Percentiles rank a stretch among this genome's conserved stretches.
Evolutionary conservation across 495 filamentous ascomycete species (phyloP).

Genomic region (Podospora pseudopauciseta): DNA sequence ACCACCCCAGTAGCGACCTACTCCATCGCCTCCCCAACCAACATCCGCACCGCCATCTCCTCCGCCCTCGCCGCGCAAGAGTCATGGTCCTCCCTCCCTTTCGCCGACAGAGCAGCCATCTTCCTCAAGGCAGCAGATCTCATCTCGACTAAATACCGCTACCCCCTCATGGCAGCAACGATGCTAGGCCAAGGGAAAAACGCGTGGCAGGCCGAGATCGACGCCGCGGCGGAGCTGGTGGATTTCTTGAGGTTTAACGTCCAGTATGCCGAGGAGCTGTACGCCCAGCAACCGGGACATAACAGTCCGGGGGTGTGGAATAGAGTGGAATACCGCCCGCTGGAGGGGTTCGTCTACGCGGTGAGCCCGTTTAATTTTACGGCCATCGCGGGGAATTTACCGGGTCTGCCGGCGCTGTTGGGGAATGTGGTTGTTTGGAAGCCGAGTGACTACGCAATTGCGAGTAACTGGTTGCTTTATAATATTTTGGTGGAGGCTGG

Average conservation of each 20-base stretch:
- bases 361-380: slow-evolving; percentile 90
- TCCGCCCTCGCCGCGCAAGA: slow-evolving; percentile 77
- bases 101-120: slow-evolving; percentile 84
- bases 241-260: slow-evolving; percentile 93
- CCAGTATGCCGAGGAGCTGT: slow-evolving; percentile 81
- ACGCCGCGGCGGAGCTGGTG: slow-evolving; percentile 83
- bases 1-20: slow-evolving; percentile 69
- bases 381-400: slow-evolving; percentile 75
- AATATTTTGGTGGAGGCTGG: slow-evolving; percentile 86
- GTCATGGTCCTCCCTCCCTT: slow-evolving; percentile 76
- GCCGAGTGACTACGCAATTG: slow-evolving; percentile 73
- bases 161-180: slow-evolving; percentile 87
- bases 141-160: slow-evolving; percentile 83
- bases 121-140: slow-evolving; percentile 93
- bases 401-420: slow-evolving; percentile 68
- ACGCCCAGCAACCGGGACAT: slow-evolving; percentile 75
- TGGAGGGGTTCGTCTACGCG: slow-evolving; percentile 86
- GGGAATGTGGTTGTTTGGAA: slow-evolving; percentile 91
- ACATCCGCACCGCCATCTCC: slow-evolving; percentile 73
- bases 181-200: slow-evolving; percentile 96
- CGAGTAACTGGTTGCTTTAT: slow-evolving; percentile 71
- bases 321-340: slow-evolving; percentile 73
- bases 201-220: slow-evolving; percentile 94
- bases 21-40: slow-evolving; percentile 65
- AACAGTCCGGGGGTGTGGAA: slow-evolving; percentile 80